Base-by-base conservation (phyloP, 192 early-diverging fungal species). In the Entomortierella chlamydospora region DNA sequence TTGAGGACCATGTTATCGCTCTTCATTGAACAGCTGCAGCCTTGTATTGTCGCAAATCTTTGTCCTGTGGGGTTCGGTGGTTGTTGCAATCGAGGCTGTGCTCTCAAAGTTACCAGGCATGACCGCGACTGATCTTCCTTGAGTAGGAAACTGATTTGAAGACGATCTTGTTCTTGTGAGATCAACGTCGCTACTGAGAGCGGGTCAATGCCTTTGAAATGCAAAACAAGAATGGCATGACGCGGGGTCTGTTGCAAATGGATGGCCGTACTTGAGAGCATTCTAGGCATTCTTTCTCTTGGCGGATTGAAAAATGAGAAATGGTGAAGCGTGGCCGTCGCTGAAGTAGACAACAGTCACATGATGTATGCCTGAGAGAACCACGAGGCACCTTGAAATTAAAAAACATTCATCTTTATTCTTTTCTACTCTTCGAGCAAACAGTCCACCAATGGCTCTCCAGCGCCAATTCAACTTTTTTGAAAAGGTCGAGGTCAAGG, bases 381-480 rank as follows among this genome's bases (percentile, higher is more conserved):
- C n/a, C n/a, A n/a, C n/a, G n/a, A n/a, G n/a, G n/a, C n/a, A n/a
- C n/a, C n/a, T n/a, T n/a, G n/a, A n/a, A n/a, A n/a, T n/a, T n/a
- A n/a, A n/a, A n/a, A n/a, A n/a, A n/a, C n/a, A 30, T 30, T 2
- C 37, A 22, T 5, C 22, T 28, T 39, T n/a, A 5, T 31, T 11
- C n/a, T 9, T 23, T 28, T 25, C 39, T n/a, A 60, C 43, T n/a
- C n/a, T 26, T 54, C 0, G 2, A 26, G n/a, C 6, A 30, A 61
- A 33, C 51, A 11, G 33, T 29, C 25, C 20, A n/a, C 22, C 26
- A 45, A 70, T 70, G 68, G 68, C 68, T 20, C 68, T 61, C 23
- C 68, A 79, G 31, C 81, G 92, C 65, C 90, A 91, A 55, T 94
- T 94, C 76, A 86, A 82, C 60, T 94, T 94, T 57, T 94, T 94